These are phyloP conservation scores for Acarospora socialis DNA, from an alignment of 2,329 filamentous ascomycete genomes.

Conservation along the genomic window DNA sequence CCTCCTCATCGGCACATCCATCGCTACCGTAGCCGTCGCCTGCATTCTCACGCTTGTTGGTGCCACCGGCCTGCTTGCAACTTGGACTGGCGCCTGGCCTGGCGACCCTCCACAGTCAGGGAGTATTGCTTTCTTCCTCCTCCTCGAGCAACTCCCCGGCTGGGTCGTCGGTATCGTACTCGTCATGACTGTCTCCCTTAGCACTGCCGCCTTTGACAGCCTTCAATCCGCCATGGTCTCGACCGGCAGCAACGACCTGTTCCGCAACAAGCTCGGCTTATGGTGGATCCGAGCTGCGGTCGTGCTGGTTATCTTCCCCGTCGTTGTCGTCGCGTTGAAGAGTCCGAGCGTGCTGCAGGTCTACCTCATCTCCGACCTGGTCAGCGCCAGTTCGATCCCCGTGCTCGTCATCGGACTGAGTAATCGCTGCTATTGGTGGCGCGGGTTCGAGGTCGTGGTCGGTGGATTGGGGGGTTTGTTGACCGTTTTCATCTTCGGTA, in stretches of 20 bases:
- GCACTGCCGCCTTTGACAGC: conserved; percentile 65
- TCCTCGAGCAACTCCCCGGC: conserved; percentile 55
- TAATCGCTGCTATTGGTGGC: conserved; percentile 55
- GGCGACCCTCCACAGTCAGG: conserved; percentile 48
- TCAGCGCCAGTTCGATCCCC: conserved; percentile 63
- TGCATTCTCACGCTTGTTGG: conserved; percentile 61
- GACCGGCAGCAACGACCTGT: conserved; percentile 71
- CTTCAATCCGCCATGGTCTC: conserved; percentile 74
- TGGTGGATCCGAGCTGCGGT: conserved; percentile 58
- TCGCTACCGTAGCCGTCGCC: conserved; percentile 51
- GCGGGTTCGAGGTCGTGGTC: conserved; percentile 65
- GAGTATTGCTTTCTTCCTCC: conserved; percentile 58
- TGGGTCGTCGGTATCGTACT: conserved; percentile 77
- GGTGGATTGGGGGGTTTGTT: conserved; percentile 66
- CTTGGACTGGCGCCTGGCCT: conserved; percentile 60
- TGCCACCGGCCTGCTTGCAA: conserved; percentile 57
- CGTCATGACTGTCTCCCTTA: conserved; percentile 65
- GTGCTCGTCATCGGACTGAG: conserved; percentile 59
- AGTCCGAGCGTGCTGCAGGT: conserved; percentile 65
- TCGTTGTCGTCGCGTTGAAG: conserved; percentile 59
- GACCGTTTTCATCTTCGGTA: conserved; percentile 67
- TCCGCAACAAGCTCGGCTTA: conserved; percentile 65
- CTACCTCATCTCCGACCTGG: conserved; percentile 67
- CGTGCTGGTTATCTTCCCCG: conserved; percentile 58
- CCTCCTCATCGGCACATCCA: conserved; percentile 57